Conservation (phyloP, 2,329 filamentous ascomycete species). For the Penicillium sp. region DNA sequence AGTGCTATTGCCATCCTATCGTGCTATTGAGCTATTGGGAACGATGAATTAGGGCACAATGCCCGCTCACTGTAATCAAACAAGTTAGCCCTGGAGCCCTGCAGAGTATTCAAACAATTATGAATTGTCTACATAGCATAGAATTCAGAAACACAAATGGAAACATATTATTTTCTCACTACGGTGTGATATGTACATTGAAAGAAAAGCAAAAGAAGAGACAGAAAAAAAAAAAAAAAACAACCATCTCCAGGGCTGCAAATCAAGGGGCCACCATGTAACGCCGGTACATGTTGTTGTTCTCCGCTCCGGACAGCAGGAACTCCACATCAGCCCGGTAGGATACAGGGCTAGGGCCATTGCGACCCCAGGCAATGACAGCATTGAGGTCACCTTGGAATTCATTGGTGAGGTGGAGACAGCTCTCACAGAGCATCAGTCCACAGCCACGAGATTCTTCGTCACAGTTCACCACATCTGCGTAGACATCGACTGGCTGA, state of each 20-base stretch:
- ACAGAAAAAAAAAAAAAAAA: neutral
- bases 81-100: neutral
- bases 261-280: neutral
- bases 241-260: neutral
- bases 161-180: neutral
- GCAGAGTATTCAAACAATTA: neutral
- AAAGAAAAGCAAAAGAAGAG: too few species aligned
- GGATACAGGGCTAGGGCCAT: neutral
- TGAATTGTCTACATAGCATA: neutral
- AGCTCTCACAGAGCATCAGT: slow-evolving; percentile 25
- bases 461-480: neutral
- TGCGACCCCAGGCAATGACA: neutral
- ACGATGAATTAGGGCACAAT: neutral
- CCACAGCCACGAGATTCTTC: slow-evolving; percentile 20
- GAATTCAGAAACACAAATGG: neutral
- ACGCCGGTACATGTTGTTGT: neutral
- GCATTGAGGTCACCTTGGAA: slow-evolving; percentile 16
- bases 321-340: slow-evolving; percentile 9
- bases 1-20: neutral
- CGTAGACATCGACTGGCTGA: slow-evolving; percentile 6
- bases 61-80: neutral
- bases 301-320: neutral
- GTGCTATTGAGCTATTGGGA: neutral
- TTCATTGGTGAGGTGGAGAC: slow-evolving; percentile 11
- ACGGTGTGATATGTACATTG: neutral